These are phyloP conservation scores for Bullera alba DNA, from an alignment of 768 basidiomycete species.

Conservation along the genomic window DNA sequence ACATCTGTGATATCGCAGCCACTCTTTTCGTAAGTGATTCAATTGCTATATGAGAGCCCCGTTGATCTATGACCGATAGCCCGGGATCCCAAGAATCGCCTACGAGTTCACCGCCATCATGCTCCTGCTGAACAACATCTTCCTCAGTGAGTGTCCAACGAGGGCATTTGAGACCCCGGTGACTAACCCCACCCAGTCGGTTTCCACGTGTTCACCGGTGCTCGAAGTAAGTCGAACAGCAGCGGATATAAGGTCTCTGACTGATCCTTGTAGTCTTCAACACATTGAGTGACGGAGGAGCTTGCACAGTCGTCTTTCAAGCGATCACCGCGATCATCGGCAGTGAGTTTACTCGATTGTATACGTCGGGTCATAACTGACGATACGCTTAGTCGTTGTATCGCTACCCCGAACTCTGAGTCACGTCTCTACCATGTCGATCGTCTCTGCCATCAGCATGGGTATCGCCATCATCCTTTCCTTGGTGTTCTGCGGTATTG, in stretches of 20 bases:
- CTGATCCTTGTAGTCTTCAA: conserved; percentile 30
- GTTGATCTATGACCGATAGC: conserved; percentile 14
- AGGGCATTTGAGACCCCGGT: too few species aligned
- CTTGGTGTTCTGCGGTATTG: conserved; percentile 35
- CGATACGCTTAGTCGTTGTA: conserved; percentile 23
- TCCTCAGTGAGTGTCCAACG: conserved; percentile 43
- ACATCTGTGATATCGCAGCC: conserved; percentile 54
- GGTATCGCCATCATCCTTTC: conserved; percentile 37
- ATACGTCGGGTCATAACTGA: neutral
- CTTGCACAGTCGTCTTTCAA: conserved; percentile 37
- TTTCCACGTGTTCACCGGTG: conserved; percentile 38
- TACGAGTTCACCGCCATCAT: conserved; percentile 54
- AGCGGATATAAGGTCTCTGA: neutral
- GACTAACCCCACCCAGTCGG: conserved; percentile 13
- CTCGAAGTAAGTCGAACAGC: conserved; percentile 20
- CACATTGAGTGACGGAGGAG: conserved; percentile 29
- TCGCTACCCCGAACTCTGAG: conserved; percentile 38
- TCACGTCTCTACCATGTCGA: conserved; percentile 38
- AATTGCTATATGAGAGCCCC: neutral
- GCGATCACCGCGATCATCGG: conserved; percentile 37
- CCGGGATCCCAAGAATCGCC: conserved; percentile 51
- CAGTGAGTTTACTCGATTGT: conserved; percentile 15
- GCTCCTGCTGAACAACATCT: conserved; percentile 56
- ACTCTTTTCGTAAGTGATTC: conserved; percentile 41
- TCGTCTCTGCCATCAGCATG: conserved; percentile 36